Base-by-base conservation (phyloP, 2,329 filamentous ascomycete genomes). In the Trichoderma koningii region DNA sequence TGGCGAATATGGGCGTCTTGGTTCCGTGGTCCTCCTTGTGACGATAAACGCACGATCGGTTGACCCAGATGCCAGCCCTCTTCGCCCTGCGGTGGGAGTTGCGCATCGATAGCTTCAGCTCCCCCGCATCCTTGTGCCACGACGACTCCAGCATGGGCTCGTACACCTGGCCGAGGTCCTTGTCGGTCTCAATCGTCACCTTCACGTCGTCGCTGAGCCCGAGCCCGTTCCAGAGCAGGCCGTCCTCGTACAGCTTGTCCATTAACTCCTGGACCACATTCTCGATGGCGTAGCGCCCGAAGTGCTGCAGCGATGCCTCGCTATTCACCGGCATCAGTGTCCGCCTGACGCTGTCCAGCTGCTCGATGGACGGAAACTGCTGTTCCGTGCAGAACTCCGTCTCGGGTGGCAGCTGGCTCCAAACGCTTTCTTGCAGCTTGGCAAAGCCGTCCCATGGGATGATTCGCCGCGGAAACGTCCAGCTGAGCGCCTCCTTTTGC, bases 261-360 rank as follows among this genome's bases (percentile, higher is more conserved):
- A 80, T 42, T 19, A 80, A 64, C 63, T 70, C 74, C 64, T 73
- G 59, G 7, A 80, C 74, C 2, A 72, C 69, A 66, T 75, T 76
- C 66, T 80, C 74, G 7, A 80, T 71, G 3, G 70, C 71, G 12
- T 76, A 67, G n/a, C 69, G 72, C 67, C 77, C 70, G 57, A 73
- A 76, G 28, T 75, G 45, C 47, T 72, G 73, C 30, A 80, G 75
- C 26, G 71, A 70, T 48, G 66, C 64, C 69, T 80, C 74, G 47
- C 75, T 76, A 44, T 72, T 75, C 51, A 80, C 76, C 1, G 73
- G 75, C 0, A 41, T 44, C 45, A 77, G 66, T 34, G 73, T 17
- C 12, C 71, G 73, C 38, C 55, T 69, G 0, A 78, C 68, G 50
- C 75, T 78, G 21, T 76, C 72, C 21, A 79, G 53, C 69, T 78